phyloP scores from a whole-genome alignment of 2,329 filamentous ascomycete species.

The Calonectria pseudoturangicola region DNA sequence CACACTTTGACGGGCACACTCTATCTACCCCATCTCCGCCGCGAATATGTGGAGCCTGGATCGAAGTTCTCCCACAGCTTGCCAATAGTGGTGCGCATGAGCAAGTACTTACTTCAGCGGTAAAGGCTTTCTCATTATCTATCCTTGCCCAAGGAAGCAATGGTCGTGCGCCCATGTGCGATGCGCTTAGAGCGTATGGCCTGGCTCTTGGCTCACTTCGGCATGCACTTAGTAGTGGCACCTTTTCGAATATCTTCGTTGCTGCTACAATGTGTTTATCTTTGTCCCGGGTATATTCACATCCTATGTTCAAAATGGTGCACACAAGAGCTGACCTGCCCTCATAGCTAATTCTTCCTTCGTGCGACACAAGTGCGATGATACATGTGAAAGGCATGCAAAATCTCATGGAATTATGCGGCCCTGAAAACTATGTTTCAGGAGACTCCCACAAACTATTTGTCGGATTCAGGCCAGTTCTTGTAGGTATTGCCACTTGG shows the following conservation, averaged over 20 bases:
- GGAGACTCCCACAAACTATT: slow-evolving; percentile 62
- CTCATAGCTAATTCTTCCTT: slow-evolving; percentile 56
- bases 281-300: slow-evolving; percentile 23
- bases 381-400: slow-evolving; percentile 61
- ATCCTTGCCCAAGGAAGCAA: slow-evolving; percentile 51
- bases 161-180: slow-evolving; percentile 48
- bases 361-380: slow-evolving; percentile 48
- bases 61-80: slow-evolving; percentile 61
- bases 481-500: slow-evolving; percentile 54
- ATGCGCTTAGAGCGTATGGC: slow-evolving; percentile 56
- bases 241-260: slow-evolving; percentile 24
- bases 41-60: slow-evolving; percentile 63
- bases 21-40: slow-evolving; percentile 53
- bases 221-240: slow-evolving; percentile 23
- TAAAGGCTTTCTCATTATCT: slow-evolving; percentile 58
- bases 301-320: neutral
- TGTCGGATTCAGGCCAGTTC: slow-evolving; percentile 62
- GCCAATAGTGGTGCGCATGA: slow-evolving; percentile 44
- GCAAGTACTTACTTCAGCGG: slow-evolving; percentile 53
- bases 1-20: slow-evolving; percentile 25
- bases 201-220: slow-evolving; percentile 56
- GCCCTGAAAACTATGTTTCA: slow-evolving; percentile 55
- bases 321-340: neutral
- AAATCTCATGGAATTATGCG: slow-evolving; percentile 57
- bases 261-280: slow-evolving; percentile 41